phyloP scores from a whole-genome alignment of 192 early-diverging fungal species.

The Linnemannia hyalina region DNA sequence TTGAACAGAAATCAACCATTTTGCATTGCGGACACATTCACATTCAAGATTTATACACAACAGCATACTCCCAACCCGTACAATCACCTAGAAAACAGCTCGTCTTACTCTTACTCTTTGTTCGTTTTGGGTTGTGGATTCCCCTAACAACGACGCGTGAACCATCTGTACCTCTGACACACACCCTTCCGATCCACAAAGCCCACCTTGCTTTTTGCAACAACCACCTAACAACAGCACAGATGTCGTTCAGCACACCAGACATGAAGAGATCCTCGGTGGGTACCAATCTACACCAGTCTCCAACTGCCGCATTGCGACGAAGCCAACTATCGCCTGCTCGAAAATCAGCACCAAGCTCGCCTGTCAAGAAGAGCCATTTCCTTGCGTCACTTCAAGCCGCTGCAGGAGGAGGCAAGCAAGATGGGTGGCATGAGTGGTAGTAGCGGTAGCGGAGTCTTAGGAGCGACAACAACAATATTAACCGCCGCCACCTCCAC shows the following conservation, averaged over 20 bases:
- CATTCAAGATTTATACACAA: too few relatives aligned
- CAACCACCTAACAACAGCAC: not conserved
- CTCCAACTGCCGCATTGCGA: not conserved
- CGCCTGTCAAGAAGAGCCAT: not conserved
- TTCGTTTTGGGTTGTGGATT: not conserved
- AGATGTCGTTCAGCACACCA: not conserved
- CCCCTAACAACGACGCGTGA: not conserved
- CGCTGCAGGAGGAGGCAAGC: conserved; percentile 1
- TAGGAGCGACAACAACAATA: not conserved
- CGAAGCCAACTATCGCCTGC: not conserved
- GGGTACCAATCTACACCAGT: not conserved
- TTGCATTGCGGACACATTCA: too few relatives aligned
- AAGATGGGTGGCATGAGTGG: not conserved
- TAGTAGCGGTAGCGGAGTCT: not conserved
- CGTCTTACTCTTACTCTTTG: too few relatives aligned
- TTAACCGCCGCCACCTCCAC: too few relatives aligned
- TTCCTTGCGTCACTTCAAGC: not conserved
- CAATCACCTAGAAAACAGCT: too few relatives aligned
- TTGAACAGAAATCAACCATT: too few relatives aligned
- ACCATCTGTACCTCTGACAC: not conserved
- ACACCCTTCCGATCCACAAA: not conserved
- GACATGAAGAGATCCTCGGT: not conserved
- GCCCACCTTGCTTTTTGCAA: not conserved
- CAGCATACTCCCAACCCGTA: too few relatives aligned
- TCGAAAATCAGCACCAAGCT: not conserved